These are phyloP conservation scores for Dacryopinax spathularia DNA, from an alignment of 768 basidiomycete genomes.

Conservation along the genomic window DNA sequence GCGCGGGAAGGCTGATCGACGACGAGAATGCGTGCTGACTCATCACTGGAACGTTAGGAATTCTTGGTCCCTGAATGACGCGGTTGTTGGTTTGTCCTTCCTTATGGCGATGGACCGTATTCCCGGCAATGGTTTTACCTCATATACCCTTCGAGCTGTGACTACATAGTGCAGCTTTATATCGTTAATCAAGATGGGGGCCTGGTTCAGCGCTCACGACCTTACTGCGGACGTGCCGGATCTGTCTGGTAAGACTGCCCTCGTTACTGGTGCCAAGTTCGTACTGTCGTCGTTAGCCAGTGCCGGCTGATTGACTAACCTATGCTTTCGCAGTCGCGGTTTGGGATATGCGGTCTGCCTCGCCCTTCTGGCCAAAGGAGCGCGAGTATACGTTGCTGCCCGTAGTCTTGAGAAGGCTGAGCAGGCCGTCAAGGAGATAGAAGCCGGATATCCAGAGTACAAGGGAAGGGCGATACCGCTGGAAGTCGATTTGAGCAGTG, in stretches of 20 bases:
- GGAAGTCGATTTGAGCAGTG: slow-evolving; percentile 38
- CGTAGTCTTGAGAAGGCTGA: slow-evolving; percentile 34
- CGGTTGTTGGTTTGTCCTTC: too few relatives aligned
- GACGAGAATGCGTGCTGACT: too few relatives aligned
- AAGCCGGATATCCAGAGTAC: slow-evolving; percentile 30
- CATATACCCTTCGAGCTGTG: too few relatives aligned
- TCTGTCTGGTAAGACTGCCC: slow-evolving; percentile 32
- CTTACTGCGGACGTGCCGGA: slow-evolving; percentile 31
- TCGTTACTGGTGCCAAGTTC: slow-evolving; percentile 40
- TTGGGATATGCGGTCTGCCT: slow-evolving; percentile 29
- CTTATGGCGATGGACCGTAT: too few relatives aligned
- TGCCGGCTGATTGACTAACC: background rate
- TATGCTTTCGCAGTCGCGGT: slow-evolving; percentile 13
- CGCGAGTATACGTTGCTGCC: slow-evolving; percentile 39
- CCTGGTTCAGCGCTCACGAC: too few relatives aligned
- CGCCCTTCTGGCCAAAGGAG: slow-evolving; percentile 12
- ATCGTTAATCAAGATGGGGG: too few relatives aligned
- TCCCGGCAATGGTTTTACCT: too few relatives aligned
- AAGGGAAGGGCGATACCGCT: slow-evolving; percentile 37
- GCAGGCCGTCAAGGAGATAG: slow-evolving; percentile 34
- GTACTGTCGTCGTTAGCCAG: background rate
- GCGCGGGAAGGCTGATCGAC: too few relatives aligned
- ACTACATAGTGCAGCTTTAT: too few relatives aligned
- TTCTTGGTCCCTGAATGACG: too few relatives aligned
- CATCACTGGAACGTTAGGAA: too few relatives aligned